Evolutionary conservation across 1,139 yeast species (phyloP), one percentile per base, ranked within the genome.

Genomic region (Candida tetrigidarum): DNA sequence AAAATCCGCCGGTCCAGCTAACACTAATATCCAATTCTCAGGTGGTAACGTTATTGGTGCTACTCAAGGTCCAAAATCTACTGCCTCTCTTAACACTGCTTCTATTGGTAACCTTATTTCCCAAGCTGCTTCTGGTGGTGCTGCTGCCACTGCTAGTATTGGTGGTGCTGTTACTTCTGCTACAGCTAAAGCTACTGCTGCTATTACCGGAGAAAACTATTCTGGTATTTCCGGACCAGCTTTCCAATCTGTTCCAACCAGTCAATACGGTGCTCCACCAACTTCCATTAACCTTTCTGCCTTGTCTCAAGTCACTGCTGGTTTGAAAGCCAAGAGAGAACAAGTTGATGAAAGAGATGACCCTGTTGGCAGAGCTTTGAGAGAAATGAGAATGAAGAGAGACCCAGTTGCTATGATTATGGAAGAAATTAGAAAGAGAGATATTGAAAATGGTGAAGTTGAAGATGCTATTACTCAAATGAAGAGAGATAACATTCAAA

Each of bases 401-500:
- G 49, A 46, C 28, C 23, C 29, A 11, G 46, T 46, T 27, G 46
- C 41, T 19, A 15, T 30, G 5, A 48, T 39, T 2, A 43, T 49
- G 20, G 22, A 37, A 20, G 44, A 36, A 8, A 45, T 43, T 33
- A 27, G 32, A 27, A 49, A 49, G 45, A 50, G 52, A 43, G 37
- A 49, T 14, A 41, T 47, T 9, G 49, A 46, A 12, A 51, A 47
- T 16, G 47, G 44, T 33, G 47, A 43, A 33, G 43, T 49, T 25
- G 50, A 44, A 32, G 34, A 42, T 34, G 48, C 44, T 5, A 25
- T 42, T n/a, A 20, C 27, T 11, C 25, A 55, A 39, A 53, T 51
- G 39, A 66, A 57, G 50, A 65, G 73, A 57, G 69, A 64, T 51
- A 67, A 67, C 46, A 53, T 67, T 40, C 66, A 62, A 49, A 70